Base-by-base conservation (phyloP, 2,329 filamentous ascomycete genomes). In the Fusarium mexicanum region DNA sequence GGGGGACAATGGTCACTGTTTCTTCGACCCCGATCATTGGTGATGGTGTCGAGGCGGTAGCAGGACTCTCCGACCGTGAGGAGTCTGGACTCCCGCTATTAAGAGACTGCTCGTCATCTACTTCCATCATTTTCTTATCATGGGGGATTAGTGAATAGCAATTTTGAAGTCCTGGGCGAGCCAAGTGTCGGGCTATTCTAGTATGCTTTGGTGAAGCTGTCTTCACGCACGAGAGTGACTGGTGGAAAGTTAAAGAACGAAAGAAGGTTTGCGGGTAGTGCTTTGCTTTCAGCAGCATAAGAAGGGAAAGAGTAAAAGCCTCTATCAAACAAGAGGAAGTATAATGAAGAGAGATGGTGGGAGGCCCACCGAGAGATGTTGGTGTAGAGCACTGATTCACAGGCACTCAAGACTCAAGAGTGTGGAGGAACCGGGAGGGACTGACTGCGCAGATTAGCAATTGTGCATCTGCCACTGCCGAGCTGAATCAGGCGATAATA, bases 11-110 rank as follows among this genome's bases (percentile, higher is more conserved):
- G 26, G 66, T 72, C 20, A 76, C 35, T 24, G 51, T 62, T 64
- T 80, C 76, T 9, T 55, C 72, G 33, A 73, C 60, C 63, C 67
- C 50, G 11, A 69, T 24, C n/a, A 35, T 31, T 14, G 67, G 46
- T 35, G 50, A 31, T 12, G 47, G 22, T 37, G 41, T 60, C 37
- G 71, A 62, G 24, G 51, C 35, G 47, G n/a, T 53, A 29, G 31
- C 12, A 57, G 53, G 54, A n/a, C 35, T 70, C 22, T 66, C 69
- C 43, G 54, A 40, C 10, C n/a, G 50, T 8, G 47, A 65, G 16
- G 75, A 70, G 31, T 46, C 60, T 33, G 62, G 29, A 38, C 65
- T 71, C 46, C 64, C 55, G 24, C 31, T 35, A 12, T 57, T 47
- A 11, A 61, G 58, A 33, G 51, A 38, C 24, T 44, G 31, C 17